These are phyloP conservation scores for Quercus alba DNA, from an alignment of 306 rosid species.

Conservation along the genomic window DNA sequence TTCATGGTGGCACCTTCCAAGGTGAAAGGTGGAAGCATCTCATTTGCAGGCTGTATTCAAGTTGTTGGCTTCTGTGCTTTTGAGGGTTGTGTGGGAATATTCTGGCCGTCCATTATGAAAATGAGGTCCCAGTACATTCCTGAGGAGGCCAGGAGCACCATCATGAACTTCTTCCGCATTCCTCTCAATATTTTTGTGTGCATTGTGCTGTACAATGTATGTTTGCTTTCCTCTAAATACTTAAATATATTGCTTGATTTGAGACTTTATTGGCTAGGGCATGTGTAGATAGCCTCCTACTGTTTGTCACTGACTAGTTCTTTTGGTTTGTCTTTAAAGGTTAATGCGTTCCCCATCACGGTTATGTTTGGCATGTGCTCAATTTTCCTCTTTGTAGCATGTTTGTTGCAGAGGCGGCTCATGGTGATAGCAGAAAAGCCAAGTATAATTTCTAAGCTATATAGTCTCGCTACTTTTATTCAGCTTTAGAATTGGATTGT, in stretches of 20 bases:
- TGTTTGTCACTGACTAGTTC: constrained; percentile 22
- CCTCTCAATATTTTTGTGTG: constrained; percentile 97
- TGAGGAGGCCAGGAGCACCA: constrained; percentile 98
- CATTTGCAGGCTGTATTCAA: constrained; percentile 63
- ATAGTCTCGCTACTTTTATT: constrained; percentile 11
- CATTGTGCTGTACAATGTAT: constrained; percentile 90
- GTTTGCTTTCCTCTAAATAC: constrained; percentile 26
- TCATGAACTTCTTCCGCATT: constrained; percentile 99
- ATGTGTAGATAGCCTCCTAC: constrained; percentile 9
- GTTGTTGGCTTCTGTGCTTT: constrained; percentile 89
- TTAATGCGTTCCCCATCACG: constrained; percentile 93
- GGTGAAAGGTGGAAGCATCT: constrained; percentile 73
- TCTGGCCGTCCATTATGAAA: constrained; percentile 99
- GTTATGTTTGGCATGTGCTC: constrained; percentile 99
- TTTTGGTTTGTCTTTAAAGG: constrained; percentile 54
- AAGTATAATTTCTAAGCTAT: constrained; percentile 46
- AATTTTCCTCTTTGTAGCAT: constrained; percentile 82
- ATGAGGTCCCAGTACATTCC: constrained; percentile 99
- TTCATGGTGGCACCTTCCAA: constrained; percentile 57
- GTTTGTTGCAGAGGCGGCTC: constrained; percentile 83
- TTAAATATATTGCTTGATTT: constrained; percentile 8
- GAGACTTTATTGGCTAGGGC: constrained; percentile 8
- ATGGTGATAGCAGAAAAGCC: constrained; percentile 79
- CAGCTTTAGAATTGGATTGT: constrained; percentile 3
- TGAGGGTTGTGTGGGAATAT: constrained; percentile 91